Evolutionary conservation across 2,329 filamentous ascomycete genomes (phyloP).

Genomic region (Botrytis galanthina): DNA sequence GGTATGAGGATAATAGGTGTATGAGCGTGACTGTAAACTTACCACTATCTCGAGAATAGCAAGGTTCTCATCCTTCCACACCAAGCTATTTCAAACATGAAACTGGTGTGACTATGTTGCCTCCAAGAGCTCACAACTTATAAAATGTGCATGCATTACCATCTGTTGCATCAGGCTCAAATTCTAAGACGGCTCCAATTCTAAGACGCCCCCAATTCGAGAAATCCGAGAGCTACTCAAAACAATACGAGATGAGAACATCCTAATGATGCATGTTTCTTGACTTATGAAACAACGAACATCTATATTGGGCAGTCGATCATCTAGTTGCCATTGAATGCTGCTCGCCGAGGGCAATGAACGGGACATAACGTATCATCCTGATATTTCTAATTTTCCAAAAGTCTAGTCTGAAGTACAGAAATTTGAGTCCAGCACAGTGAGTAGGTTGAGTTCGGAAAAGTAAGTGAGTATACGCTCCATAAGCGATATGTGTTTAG

Average conservation of each 20-base stretch:
- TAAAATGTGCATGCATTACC: neutral
- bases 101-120: neutral
- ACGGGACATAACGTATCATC: neutral
- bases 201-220: neutral
- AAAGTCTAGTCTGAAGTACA: neutral
- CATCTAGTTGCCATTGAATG: neutral
- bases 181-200: neutral
- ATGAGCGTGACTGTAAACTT: neutral
- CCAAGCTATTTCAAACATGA: slow-evolving; percentile 1
- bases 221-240: neutral
- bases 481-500: neutral
- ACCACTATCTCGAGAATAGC: neutral
- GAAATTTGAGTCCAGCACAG: neutral
- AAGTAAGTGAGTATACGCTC: neutral
- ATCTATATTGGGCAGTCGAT: neutral
- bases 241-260: neutral
- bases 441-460: neutral
- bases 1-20: neutral
- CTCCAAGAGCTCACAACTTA: neutral
- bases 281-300: neutral
- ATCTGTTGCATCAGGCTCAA: slow-evolving; percentile 7
- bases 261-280: neutral
- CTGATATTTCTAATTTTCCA: neutral
- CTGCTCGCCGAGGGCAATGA: neutral
- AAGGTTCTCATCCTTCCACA: neutral